Base-by-base conservation (phyloP, 2,329 filamentous ascomycete species). In the Stachybotrys chartarum region DNA sequence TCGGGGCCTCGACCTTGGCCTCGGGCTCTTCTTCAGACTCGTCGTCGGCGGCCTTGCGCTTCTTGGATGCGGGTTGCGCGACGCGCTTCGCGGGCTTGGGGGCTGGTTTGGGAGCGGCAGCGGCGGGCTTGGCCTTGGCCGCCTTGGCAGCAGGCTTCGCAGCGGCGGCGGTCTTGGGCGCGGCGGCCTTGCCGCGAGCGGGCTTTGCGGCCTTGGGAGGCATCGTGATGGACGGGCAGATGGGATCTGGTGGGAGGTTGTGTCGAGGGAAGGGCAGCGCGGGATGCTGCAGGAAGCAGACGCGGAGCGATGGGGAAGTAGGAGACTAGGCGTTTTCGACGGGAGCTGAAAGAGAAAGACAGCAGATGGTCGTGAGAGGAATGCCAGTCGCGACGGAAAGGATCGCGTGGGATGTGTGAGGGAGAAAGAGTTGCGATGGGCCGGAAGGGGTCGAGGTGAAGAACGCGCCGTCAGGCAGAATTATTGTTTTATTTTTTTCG, bases 41-140 rank as follows among this genome's bases (percentile, higher is more conserved):
- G 54, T 61, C 61, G 18, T 60, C 60, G 42, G 62, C 60, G 12
- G 61, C 55, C 57, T 60, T 64, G 63, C 65, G 61, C 62, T 69
- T 68, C 59, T 61, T 66, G 39, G 63, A 57, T 30, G 59, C 60
- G 44, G 64, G 57, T 70, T 80, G 79, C 53, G 61, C 54, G 50
- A 60, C 57, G 10, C 63, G 60, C 53, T 66, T 64, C 12, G 61
- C 54, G 24, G 63, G 32, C 32, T 61, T 62, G 5, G 59, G 55
- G 3, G 60, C 51, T 35, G 65, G 61, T 54, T 61, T 58, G 30
- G 57, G 56, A 32, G 56, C 51, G 54, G 62, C 60, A 57, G 65
- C 67, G 31, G 63, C 51, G 7, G 61, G 12, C 53, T 60, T 62
- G 30, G 63, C 52, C 52, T 65, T 59, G 53, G 61, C 61, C 32